These are phyloP conservation scores for Auricularia sp. DNA, from an alignment of 768 basidiomycete genomes.

Conservation along the genomic window DNA sequence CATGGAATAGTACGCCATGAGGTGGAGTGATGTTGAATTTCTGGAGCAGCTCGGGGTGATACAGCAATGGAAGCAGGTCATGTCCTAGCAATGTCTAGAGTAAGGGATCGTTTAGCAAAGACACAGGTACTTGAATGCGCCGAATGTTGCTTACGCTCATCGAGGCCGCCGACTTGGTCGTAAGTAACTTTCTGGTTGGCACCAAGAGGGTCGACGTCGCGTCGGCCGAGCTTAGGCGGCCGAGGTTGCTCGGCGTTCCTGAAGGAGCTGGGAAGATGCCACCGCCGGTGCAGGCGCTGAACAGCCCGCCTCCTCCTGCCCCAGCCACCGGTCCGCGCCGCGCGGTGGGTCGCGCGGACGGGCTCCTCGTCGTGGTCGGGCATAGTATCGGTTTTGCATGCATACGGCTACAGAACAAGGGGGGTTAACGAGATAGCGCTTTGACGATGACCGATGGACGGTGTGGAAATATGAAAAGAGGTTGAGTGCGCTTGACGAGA, in stretches of 20 bases:
- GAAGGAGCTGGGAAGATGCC: constrained; percentile 49
- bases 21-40: constrained; percentile 91
- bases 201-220: constrained; percentile 91
- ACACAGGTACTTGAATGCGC: background rate
- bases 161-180: constrained; percentile 91
- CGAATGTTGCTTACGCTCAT: constrained; percentile 58
- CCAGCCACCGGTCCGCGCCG: constrained; percentile 40
- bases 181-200: constrained; percentile 91
- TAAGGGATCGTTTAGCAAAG: constrained; percentile 19
- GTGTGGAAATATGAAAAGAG: too few species aligned
- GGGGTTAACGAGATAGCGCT: too few species aligned
- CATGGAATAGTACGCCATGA: constrained; percentile 92
- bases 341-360: constrained; percentile 8
- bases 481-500: too few species aligned
- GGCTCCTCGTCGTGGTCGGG: constrained; percentile 30
- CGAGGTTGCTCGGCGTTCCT: constrained; percentile 77
- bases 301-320: constrained; percentile 29
- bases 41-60: constrained; percentile 87
- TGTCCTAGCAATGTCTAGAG: constrained; percentile 87
- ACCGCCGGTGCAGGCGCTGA: constrained; percentile 34
- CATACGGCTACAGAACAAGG: too few species aligned
- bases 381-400: too few species aligned
- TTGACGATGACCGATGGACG: too few species aligned
- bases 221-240: constrained; percentile 78
- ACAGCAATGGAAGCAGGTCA: constrained; percentile 94